Conservation (phyloP, 768 basidiomycete genomes). For the Lepiota brunneoincarnata region DNA sequence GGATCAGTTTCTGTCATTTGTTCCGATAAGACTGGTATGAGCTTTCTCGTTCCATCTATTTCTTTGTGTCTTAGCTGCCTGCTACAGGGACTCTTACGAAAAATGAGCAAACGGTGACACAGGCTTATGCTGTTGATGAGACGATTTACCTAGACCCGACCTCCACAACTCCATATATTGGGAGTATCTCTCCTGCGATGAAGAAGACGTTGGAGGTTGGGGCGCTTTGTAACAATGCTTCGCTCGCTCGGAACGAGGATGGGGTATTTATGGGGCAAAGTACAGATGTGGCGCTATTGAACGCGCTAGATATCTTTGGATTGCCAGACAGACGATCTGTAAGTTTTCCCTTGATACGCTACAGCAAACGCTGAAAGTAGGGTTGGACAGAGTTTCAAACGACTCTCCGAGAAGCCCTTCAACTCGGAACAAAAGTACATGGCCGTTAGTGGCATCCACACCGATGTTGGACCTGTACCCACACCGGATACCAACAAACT, state of each 20-base stretch:
- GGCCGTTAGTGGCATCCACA: constrained; percentile 80
- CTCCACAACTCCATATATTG: constrained; percentile 31
- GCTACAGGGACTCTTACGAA: constrained; percentile 84
- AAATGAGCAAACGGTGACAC: constrained; percentile 94
- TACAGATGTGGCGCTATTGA: constrained; percentile 90
- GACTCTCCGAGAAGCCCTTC: constrained; percentile 83
- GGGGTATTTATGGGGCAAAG: constrained; percentile 82
- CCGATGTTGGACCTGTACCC: constrained; percentile 24
- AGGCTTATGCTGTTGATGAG: constrained; percentile 88
- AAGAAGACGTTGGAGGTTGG: constrained; percentile 79
- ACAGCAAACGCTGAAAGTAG: background rate
- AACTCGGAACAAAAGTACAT: constrained; percentile 93
- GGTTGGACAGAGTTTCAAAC: constrained; percentile 54
- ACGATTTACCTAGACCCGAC: constrained; percentile 61
- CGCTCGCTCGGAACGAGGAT: constrained; percentile 57
- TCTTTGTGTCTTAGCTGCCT: constrained; percentile 8
- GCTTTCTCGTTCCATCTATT: background rate
- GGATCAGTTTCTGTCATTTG: constrained; percentile 98
- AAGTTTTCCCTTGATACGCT: constrained; percentile 23
- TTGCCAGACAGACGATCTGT: constrained; percentile 72
- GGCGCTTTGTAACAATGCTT: constrained; percentile 88
- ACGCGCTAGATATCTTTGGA: constrained; percentile 67
- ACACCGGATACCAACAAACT: constrained; percentile 15
- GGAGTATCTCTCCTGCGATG: constrained; percentile 59
- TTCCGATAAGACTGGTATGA: constrained; percentile 90